Percentiles rank a stretch among this genome's conserved stretches.
Evolutionary conservation across 495 filamentous ascomycete genomes (phyloP).

Genomic region (Penicillium paxilli): DNA sequence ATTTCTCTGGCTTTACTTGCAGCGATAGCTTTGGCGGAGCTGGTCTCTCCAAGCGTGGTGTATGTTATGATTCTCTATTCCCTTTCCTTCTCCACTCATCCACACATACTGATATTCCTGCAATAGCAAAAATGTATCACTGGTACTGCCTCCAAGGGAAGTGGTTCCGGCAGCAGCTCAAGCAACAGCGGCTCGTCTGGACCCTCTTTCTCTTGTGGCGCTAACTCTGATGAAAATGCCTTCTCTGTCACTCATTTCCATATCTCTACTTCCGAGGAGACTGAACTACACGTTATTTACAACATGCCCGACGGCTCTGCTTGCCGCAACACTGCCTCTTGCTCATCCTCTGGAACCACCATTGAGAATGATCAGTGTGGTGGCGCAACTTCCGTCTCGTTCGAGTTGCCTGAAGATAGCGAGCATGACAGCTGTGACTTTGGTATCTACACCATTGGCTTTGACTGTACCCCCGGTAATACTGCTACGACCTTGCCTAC

Average conservation of each 20-base stretch:
- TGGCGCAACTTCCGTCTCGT: conserved; percentile 77
- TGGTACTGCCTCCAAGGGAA: conserved; percentile 15
- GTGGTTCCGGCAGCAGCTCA: conserved; percentile 29
- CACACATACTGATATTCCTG: conserved; percentile 3
- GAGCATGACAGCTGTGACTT: conserved; percentile 59
- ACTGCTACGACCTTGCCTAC: conserved; percentile 20
- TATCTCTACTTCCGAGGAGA: conserved; percentile 69
- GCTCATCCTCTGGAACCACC: conserved; percentile 61
- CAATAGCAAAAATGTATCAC: conserved; percentile 27
- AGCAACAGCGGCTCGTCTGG: conserved; percentile 25
- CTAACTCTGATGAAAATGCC: conserved; percentile 45
- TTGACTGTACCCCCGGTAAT: conserved; percentile 68
- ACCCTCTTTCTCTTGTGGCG: conserved; percentile 58
- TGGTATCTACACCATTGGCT: conserved; percentile 74
- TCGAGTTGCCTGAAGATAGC: conserved; percentile 66
- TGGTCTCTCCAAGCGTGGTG: conserved; percentile 46
- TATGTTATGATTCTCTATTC: conserved; percentile 34
- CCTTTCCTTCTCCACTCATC: not conserved
- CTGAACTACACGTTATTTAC: conserved; percentile 79
- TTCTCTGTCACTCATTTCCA: conserved; percentile 77
- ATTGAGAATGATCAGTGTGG: conserved; percentile 86
- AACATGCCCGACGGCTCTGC: conserved; percentile 73
- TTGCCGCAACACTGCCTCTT: conserved; percentile 72
- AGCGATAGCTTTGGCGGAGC: conserved; percentile 50
- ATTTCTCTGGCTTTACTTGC: conserved; percentile 72